Base-by-base conservation (phyloP, 2,329 filamentous ascomycete species). In the Fusarium brachygibbosum region DNA sequence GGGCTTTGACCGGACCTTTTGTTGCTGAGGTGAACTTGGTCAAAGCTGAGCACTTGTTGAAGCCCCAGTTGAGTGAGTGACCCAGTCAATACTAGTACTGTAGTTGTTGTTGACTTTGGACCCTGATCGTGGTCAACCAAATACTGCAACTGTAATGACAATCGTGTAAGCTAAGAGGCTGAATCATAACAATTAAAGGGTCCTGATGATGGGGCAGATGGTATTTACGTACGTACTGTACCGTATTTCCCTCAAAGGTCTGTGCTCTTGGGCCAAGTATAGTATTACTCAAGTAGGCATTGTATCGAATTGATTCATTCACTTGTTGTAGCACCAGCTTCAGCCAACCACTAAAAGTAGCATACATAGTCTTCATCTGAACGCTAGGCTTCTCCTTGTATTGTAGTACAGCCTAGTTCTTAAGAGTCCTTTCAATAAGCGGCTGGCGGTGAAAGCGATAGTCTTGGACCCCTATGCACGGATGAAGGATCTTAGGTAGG, bases 131-230 rank as follows among this genome's bases (percentile, higher is more conserved):
- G 19, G 61, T 49, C 52, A 11, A 62, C 48, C 23, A 55, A 50
- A 11, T 35, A 50, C 45, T 62, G 51, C 35, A 44, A 46, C 53
- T 53, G 31, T 28, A 52, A 55, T 55, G 38, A 21, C 45, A 68
- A 59, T 44, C 58, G 49, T 69, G 63, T 69, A 70, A 70, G 66
- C 58, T 38, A 68, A 70, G 25, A 69, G 66, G 66, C 38, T 49
- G 21, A 50, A 38, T 41, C 50, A 34, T 46, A 45, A 21, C 32
- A 54, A 55, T 46, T 54, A 54, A 62, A 49, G 38, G 50, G 56
- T 31, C 38, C 50, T 41, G 21, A 45, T 44, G 23, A 66, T 58
- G 61, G 61, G 40, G 32, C 21, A 32, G 19, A 44, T 45, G 21
- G 23, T 16, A 34, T 54, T 38, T 35, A 45, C 44, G 42, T 42